Evolutionary conservation across 106 monocot species (phyloP).

Genomic region (Amphibolis antarctica): DNA sequence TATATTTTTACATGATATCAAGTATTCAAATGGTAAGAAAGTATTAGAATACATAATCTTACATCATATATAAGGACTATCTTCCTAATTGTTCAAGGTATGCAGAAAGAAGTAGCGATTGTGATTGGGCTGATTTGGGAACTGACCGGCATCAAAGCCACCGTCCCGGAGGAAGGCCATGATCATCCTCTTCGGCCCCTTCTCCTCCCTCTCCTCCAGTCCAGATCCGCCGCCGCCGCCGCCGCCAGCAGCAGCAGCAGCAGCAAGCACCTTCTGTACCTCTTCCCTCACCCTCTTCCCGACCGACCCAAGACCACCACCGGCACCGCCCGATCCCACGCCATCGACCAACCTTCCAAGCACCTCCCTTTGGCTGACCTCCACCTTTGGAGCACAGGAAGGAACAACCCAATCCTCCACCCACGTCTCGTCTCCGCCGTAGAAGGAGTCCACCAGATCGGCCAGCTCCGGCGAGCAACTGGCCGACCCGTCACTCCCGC

Average conservation of each 20-base stretch:
- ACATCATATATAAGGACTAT: background rate
- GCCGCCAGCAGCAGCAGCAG: no score
- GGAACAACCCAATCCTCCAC: background rate
- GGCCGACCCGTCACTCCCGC: background rate
- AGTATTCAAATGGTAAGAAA: no score
- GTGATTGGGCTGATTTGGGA: background rate
- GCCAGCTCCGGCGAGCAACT: conserved; percentile 21
- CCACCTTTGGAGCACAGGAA: background rate
- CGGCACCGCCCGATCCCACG: conserved; percentile 10
- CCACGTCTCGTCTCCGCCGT: conserved; percentile 5
- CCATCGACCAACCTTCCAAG: conserved; percentile 20
- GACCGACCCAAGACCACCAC: conserved; percentile 8
- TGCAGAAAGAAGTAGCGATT: background rate
- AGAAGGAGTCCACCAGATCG: conserved; percentile 36
- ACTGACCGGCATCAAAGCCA: conserved; percentile 53
- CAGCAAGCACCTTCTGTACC: conserved; percentile 24
- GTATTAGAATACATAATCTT: background rate
- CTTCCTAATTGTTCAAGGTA: no score
- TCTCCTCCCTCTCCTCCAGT: conserved; percentile 1
- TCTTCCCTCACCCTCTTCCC: conserved; percentile 26
- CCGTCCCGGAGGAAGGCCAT: conserved; percentile 18
- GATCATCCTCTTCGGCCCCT: conserved; percentile 17
- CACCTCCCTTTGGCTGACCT: background rate
- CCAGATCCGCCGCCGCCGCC: no score
- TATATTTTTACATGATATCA: no score